phyloP scores from a whole-genome alignment of 208 protist genomes.

The Trypanosoma melophagium region DNA sequence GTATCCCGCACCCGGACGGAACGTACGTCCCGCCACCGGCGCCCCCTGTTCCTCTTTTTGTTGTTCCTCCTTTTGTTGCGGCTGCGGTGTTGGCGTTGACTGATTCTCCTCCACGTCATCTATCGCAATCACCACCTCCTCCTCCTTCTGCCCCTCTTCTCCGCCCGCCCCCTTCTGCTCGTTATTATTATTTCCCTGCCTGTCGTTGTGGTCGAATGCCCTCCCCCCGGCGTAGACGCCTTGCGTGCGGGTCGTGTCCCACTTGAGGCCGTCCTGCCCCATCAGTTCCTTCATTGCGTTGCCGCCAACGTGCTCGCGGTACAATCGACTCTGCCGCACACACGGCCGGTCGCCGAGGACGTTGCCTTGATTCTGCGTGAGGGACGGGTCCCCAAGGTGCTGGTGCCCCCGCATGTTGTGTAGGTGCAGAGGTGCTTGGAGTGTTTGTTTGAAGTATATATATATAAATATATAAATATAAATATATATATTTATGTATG shows the following conservation, averaged over 20 bases:
- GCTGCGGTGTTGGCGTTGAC: conserved; percentile 14
- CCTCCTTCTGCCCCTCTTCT: conserved; percentile 13
- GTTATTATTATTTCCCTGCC: not conserved
- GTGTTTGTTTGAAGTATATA: conserved; percentile 22
- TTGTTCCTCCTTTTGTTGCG: not conserved
- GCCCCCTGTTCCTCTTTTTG: not conserved
- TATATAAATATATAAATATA: conserved; percentile 8
- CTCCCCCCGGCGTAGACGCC: conserved; percentile 71
- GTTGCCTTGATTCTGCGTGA: conserved; percentile 89
- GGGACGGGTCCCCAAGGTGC: conserved; percentile 52
- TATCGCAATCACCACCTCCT: conserved; percentile 24
- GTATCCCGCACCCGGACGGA: conserved; percentile 69
- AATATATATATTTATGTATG: conserved; percentile 1
- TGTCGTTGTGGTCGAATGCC: conserved; percentile 70
- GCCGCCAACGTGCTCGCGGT: conserved; percentile 74
- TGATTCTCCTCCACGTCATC: conserved; percentile 6
- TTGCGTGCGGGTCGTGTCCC: conserved; percentile 75
- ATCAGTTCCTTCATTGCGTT: conserved; percentile 88
- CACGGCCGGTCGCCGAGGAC: conserved; percentile 82
- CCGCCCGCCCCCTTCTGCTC: not conserved
- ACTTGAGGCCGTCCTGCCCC: conserved; percentile 76
- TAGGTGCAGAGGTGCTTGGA: not conserved
- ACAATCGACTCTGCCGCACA: conserved; percentile 82
- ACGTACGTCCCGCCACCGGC: conserved; percentile 43
- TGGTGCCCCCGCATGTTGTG: conserved; percentile 73